Percentiles rank a stretch among this genome's conserved stretches.
Conservation (phyloP, 2,329 filamentous ascomycete species). For the Fusarium fujikuroi region DNA sequence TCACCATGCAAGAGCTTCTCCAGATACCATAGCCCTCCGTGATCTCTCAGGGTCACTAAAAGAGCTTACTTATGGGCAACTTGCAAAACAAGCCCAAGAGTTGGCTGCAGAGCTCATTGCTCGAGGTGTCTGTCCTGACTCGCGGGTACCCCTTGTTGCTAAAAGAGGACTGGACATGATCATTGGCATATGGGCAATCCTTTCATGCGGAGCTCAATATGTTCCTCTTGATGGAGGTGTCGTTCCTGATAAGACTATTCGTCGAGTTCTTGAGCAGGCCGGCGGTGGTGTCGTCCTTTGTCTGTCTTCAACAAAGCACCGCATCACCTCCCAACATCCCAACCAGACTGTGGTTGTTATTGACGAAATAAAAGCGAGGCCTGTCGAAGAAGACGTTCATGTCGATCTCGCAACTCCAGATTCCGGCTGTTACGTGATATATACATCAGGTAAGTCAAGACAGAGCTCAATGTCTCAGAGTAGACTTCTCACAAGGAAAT, state of each 20-base stretch:
- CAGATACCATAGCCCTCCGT: constrained; percentile 53
- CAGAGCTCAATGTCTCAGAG: neutral
- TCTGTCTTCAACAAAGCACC: constrained; percentile 52
- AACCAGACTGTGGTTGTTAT: constrained; percentile 43
- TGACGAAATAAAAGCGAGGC: constrained; percentile 36
- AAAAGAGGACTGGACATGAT: constrained; percentile 67
- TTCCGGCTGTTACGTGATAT: constrained; percentile 60
- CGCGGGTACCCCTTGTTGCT: constrained; percentile 65
- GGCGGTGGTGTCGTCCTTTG: constrained; percentile 59
- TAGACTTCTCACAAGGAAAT: constrained; percentile 1
- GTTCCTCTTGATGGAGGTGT: constrained; percentile 68
- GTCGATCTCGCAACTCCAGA: constrained; percentile 51
- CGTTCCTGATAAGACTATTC: constrained; percentile 59
- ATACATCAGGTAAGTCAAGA: constrained; percentile 60
- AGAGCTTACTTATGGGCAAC: constrained; percentile 57
- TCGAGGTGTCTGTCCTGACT: constrained; percentile 55
- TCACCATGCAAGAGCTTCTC: constrained; percentile 50
- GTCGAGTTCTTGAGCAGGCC: constrained; percentile 61
- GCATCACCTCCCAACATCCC: constrained; percentile 45
- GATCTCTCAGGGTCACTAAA: constrained; percentile 47
- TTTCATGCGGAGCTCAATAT: constrained; percentile 69
- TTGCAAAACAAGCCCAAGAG: constrained; percentile 55
- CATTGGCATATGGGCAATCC: constrained; percentile 64
- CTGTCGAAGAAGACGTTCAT: constrained; percentile 17
- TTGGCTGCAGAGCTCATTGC: constrained; percentile 54